Evolutionary conservation across 768 basidiomycete species (phyloP).

Genomic region (Mrakia blollopis): DNA sequence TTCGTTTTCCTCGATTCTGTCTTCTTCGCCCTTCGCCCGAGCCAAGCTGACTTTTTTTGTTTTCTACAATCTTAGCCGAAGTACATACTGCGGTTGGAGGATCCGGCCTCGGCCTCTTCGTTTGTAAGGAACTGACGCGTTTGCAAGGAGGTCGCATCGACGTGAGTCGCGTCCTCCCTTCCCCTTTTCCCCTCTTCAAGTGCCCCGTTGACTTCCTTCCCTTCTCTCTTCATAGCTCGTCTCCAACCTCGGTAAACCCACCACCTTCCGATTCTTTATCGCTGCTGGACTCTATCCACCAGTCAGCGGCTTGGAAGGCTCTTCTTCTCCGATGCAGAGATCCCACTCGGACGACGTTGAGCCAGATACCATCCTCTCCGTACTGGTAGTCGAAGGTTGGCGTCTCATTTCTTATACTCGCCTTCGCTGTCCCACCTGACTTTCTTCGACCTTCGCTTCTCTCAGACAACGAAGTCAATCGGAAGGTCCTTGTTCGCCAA

Average conservation of each 20-base stretch:
- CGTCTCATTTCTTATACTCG: neutral
- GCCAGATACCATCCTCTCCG: neutral
- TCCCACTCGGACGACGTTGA: neutral
- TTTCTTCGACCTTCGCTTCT: neutral
- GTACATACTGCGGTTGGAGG: constrained; percentile 17
- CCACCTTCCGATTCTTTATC: constrained; percentile 19
- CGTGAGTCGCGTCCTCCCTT: neutral
- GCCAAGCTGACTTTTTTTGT: neutral
- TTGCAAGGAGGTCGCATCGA: constrained; percentile 20
- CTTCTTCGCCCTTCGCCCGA: too few relatives aligned
- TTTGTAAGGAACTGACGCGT: constrained; percentile 4
- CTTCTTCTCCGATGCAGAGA: neutral
- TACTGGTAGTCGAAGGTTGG: constrained; percentile 1
- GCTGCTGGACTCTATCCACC: constrained; percentile 2
- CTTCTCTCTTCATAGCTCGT: neutral
- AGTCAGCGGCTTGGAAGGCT: too few relatives aligned
- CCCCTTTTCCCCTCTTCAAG: neutral
- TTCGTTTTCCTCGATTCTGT: neutral
- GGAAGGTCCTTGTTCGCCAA: neutral
- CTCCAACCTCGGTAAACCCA: neutral
- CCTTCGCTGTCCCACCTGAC: neutral
- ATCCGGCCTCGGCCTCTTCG: constrained; percentile 4
- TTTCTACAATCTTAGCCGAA: neutral
- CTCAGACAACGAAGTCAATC: constrained; percentile 17
- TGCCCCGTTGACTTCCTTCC: neutral